Base-by-base conservation (phyloP, 768 basidiomycete genomes). In the Trametes sanguinea region DNA sequence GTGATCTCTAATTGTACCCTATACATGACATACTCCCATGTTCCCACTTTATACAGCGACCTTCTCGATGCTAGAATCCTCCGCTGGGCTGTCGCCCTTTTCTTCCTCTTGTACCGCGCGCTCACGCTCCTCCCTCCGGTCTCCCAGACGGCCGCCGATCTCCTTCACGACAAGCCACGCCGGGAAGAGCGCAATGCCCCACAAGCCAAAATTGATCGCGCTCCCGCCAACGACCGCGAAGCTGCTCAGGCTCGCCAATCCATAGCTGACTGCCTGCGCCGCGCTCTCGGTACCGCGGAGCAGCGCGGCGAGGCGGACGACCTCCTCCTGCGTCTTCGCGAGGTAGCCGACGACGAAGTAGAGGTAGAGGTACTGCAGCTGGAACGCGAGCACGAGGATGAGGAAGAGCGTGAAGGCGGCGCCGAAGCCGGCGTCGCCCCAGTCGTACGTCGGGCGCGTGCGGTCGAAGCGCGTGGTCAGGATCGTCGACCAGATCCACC, bases 311-410 rank as follows among this genome's bases (percentile, higher is more conserved):
- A 59, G 32, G 50, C 57, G 57, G 30, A 59, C 57, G 50, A 59
- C 48, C 42, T 59, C 57, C 57, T 59, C 50, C n/a, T 51, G 57
- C 40, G 50, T 51, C 30, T 37, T 32, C 57, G 57, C 57, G 57
- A 59, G 57, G 57, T 59, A 47, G 50, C 57, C 57, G 42, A 59
- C 57, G 50, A 59, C 57, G 57, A 59, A 59, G 57, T 59, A 59
- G 42, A 59, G 57, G 57, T 59, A 59, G 50, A 59, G 57, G 57
- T 59, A 59, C 57, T 59, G 57, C 50, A 59, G 57, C 57, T 59
- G 57, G 51, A 59, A 59, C 35, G 50, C 40, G 50, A 59, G 57
- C 50, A 59, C 57, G 57, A 59, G 57, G 42, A 59, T 17, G 50
- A 59, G 57, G 57, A 59, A 59, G 50, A 59, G 57, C 50, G 57